These are phyloP conservation scores for Phytophthora pini DNA, from an alignment of 352 stramenopile genomes.

Conservation along the genomic window DNA sequence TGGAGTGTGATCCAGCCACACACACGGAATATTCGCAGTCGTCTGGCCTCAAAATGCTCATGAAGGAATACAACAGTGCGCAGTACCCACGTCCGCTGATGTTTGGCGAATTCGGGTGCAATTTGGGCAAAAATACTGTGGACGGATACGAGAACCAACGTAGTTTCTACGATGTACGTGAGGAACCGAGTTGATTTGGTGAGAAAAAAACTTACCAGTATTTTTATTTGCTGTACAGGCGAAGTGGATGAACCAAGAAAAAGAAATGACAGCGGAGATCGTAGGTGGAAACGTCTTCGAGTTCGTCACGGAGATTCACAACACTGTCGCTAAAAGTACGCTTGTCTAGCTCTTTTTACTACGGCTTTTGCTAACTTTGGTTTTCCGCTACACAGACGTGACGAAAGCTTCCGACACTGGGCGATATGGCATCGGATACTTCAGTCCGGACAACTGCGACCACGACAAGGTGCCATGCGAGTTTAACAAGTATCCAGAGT, in stretches of 20 bases:
- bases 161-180: conserved; percentile 60
- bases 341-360: too few relatives aligned
- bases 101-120: conserved; percentile 85
- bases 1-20: conserved; percentile 62
- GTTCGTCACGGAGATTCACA: conserved; percentile 70
- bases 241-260: conserved; percentile 80
- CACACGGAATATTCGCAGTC: conserved; percentile 66
- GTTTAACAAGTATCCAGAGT: conserved; percentile 79
- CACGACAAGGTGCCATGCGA: conserved; percentile 53
- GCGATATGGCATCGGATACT: conserved; percentile 83
- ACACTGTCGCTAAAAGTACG: conserved; percentile 39
- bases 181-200: conserved; percentile 20
- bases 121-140: conserved; percentile 69
- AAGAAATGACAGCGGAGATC: conserved; percentile 47
- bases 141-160: conserved; percentile 76
- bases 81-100: conserved; percentile 66
- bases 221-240: conserved; percentile 73
- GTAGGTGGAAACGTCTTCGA: conserved; percentile 82
- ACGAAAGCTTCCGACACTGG: conserved; percentile 54
- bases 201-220: conserved; percentile 1
- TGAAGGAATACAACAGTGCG: conserved; percentile 59
- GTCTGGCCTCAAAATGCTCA: conserved; percentile 60
- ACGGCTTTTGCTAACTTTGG: not conserved
- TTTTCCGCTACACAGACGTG: conserved; percentile 31
- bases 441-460: conserved; percentile 74